Conservation (phyloP, 2,329 filamentous ascomycete species). For the Xylaria sp. region DNA sequence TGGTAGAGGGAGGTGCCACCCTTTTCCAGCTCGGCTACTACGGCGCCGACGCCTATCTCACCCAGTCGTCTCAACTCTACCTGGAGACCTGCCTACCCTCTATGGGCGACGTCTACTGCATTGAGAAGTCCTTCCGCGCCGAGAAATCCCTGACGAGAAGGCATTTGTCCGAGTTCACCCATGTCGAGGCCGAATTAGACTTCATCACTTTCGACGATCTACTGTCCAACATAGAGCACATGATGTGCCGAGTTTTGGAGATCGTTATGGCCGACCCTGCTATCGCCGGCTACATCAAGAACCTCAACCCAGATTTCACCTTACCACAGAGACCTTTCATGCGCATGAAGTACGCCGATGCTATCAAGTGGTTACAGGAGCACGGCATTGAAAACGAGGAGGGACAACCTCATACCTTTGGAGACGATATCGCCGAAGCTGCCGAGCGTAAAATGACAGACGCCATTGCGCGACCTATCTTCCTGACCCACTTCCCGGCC, state of each 20-base stretch:
- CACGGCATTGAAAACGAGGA: slow-evolving; percentile 95
- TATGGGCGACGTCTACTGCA: slow-evolving; percentile 95
- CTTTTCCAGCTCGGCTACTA: slow-evolving; percentile 93
- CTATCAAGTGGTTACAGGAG: slow-evolving; percentile 91
- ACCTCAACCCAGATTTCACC: slow-evolving; percentile 91
- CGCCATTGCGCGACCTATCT: slow-evolving; percentile 92
- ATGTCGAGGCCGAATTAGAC: slow-evolving; percentile 95
- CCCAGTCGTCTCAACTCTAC: slow-evolving; percentile 96
- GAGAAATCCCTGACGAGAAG: slow-evolving; percentile 95
- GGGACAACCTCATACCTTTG: slow-evolving; percentile 87
- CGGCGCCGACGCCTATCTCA: slow-evolving; percentile 89
- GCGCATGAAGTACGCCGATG: slow-evolving; percentile 94
- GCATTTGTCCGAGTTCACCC: slow-evolving; percentile 95
- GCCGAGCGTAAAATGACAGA: slow-evolving; percentile 98
- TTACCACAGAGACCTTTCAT: slow-evolving; percentile 86
- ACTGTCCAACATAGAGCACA: slow-evolving; percentile 83
- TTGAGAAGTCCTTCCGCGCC: slow-evolving; percentile 98
- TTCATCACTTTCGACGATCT: slow-evolving; percentile 94
- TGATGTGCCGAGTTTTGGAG: slow-evolving; percentile 88
- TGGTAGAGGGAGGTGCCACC: slow-evolving; percentile 92
- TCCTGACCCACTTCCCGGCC: slow-evolving; percentile 95
- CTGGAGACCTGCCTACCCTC: slow-evolving; percentile 93
- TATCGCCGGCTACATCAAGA: slow-evolving; percentile 78
- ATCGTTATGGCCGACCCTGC: slow-evolving; percentile 77
- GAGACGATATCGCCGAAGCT: slow-evolving; percentile 97